Conservation (phyloP, 75 land plant species). For the Larix kaempferi region DNA sequence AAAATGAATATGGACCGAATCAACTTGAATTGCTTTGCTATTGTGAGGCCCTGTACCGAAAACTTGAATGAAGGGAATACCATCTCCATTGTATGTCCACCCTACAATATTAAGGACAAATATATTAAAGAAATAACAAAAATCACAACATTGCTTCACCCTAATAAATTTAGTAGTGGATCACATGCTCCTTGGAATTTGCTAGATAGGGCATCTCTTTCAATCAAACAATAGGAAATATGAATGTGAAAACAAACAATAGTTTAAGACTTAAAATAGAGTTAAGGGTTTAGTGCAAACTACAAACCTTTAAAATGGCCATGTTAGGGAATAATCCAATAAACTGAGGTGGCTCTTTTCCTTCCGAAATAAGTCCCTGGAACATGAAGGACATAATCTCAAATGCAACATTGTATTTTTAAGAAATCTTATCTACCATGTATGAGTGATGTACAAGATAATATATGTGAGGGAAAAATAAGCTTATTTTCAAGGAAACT, state of each 20-base stretch:
- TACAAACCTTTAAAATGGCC: too few species aligned
- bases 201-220: background rate
- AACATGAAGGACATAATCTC: slow-evolving; percentile 49
- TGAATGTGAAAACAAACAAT: too few species aligned
- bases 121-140: background rate
- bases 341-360: too few species aligned
- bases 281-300: too few species aligned
- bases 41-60: slow-evolving; percentile 70
- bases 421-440: background rate
- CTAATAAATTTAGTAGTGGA: too few species aligned
- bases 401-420: slow-evolving; percentile 61
- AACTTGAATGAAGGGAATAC: slow-evolving; percentile 64
- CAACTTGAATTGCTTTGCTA: slow-evolving; percentile 83
- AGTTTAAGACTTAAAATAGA: too few species aligned
- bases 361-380: too few species aligned
- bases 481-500: too few species aligned
- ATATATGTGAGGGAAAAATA: background rate
- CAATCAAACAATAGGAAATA: too few species aligned
- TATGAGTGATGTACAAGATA: background rate
- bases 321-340: too few species aligned
- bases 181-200: background rate
- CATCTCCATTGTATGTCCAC: slow-evolving; percentile 67
- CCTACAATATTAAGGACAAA: slow-evolving; percentile 37
- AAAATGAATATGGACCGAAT: slow-evolving; percentile 53
- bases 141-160: too few species aligned